phyloP scores from a whole-genome alignment of 176 grass and related monocot genomes.

The barley (Hordeum vulgare) region DNA sequence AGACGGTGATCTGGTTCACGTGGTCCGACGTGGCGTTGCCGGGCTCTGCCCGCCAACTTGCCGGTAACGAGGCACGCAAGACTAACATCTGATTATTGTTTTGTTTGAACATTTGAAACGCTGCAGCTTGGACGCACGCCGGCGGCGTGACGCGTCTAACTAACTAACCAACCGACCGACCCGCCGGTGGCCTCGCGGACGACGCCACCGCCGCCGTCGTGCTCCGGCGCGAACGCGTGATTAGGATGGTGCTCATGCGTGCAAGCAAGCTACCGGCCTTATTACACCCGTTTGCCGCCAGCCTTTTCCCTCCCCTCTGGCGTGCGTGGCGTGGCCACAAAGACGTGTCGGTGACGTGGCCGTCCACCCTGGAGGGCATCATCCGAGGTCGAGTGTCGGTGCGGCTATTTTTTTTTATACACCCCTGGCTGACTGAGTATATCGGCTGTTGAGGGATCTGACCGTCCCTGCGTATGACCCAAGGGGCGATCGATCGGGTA shows the following conservation, averaged over 20 bases:
- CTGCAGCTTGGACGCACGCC: not conserved
- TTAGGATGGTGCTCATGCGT: not conserved
- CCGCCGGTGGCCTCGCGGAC: not conserved
- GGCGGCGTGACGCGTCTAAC: conserved; percentile 18
- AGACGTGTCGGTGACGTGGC: not conserved
- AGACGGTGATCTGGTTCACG: not conserved
- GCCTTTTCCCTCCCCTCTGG: not conserved
- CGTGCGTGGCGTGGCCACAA: too few species aligned
- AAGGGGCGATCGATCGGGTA: not conserved
- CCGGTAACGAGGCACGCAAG: not conserved
- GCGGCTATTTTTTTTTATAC: too few species aligned
- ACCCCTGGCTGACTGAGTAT: not conserved
- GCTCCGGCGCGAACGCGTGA: too few species aligned
- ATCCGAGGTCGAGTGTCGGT: too few species aligned
- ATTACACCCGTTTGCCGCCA: not conserved
- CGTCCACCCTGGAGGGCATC: too few species aligned
- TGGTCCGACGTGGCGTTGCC: conserved; percentile 26
- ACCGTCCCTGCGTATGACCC: not conserved
- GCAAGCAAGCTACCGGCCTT: not conserved
- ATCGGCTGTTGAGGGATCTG: not conserved
- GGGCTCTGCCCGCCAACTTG: not conserved
- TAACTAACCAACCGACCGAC: too few species aligned
- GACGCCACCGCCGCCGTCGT: too few species aligned
- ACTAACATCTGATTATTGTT: not conserved
- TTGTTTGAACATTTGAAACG: not conserved